Evolutionary conservation across 2,329 filamentous ascomycete species (phyloP).

Genomic region (Chrysoporthe puriensis): DNA sequence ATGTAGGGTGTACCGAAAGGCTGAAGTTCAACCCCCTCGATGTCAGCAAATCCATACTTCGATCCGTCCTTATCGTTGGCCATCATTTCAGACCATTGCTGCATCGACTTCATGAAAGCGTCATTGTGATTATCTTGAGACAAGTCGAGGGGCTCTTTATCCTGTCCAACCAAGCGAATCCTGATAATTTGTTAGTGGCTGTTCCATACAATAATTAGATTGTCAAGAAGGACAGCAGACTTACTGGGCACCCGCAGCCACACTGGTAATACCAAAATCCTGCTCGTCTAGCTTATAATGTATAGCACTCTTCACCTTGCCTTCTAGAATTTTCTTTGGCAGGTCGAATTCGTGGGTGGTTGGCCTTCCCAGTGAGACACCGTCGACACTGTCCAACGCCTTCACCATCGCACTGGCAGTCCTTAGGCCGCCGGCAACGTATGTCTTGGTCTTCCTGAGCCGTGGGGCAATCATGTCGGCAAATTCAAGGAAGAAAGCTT

Average conservation of each 20-base stretch:
- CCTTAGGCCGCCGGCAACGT: conserved; percentile 58
- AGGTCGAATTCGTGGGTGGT: conserved; percentile 53
- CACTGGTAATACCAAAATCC: conserved; percentile 43
- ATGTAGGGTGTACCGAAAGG: conserved; percentile 39
- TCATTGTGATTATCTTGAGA: conserved; percentile 38
- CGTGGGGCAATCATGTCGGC: conserved; percentile 51
- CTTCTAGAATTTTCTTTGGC: conserved; percentile 48
- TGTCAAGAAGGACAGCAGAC: background rate
- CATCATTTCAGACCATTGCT: conserved; percentile 39
- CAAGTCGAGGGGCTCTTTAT: conserved; percentile 37
- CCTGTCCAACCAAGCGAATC: conserved; percentile 25
- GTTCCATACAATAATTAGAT: too few species aligned
- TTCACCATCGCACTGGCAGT: conserved; percentile 57
- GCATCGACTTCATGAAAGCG: conserved; percentile 37
- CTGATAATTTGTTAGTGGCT: conserved; percentile 1
- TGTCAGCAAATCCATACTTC: conserved; percentile 39
- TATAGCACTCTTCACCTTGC: conserved; percentile 52
- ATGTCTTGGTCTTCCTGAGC: conserved; percentile 53
- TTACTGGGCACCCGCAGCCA: conserved; percentile 28
- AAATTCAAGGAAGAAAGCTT: conserved; percentile 63
- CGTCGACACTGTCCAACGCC: conserved; percentile 57
- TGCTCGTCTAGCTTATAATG: conserved; percentile 50
- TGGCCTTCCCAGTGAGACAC: conserved; percentile 58
- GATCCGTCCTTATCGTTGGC: conserved; percentile 37
- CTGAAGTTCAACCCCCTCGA: conserved; percentile 38